Percentiles rank a stretch among this genome's conserved stretches.
Evolutionary conservation across 1,284 basidiomycete species (phyloP).

Genomic region (Gomphus bonarii): DNA sequence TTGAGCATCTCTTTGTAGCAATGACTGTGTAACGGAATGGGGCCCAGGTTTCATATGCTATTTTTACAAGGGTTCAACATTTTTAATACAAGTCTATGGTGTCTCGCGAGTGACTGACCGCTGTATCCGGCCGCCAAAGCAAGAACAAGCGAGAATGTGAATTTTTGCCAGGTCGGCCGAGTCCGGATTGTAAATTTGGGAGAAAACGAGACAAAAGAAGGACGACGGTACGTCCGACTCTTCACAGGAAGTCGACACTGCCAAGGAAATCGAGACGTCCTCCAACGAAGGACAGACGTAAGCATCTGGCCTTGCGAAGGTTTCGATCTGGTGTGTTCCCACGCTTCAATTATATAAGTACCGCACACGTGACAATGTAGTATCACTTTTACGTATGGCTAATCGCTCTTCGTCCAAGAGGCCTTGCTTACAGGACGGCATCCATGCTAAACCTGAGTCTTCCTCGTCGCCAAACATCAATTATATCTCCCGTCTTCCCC

Average conservation of each 20-base stretch:
- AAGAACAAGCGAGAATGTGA: neutral
- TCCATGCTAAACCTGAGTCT: neutral
- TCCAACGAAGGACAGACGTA: neutral
- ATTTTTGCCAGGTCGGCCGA: neutral
- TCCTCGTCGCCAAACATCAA: constrained; percentile 14
- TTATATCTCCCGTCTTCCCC: constrained; percentile 22
- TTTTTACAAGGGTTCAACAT: neutral
- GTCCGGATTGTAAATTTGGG: neutral
- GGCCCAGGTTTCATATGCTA: constrained; percentile 47
- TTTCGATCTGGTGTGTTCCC: neutral
- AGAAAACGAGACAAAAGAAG: neutral
- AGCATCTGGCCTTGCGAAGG: neutral
- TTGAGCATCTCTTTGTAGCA: constrained; percentile 64
- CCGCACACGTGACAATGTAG: too few species aligned
- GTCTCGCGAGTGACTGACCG: neutral
- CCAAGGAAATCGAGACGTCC: constrained; percentile 1
- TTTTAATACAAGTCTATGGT: neutral
- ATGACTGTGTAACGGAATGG: constrained; percentile 55
- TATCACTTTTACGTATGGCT: neutral
- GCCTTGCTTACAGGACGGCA: neutral
- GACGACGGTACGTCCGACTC: neutral
- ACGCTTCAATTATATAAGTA: too few species aligned
- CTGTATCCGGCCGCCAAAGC: neutral
- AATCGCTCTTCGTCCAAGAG: constrained; percentile 13
- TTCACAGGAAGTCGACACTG: constrained; percentile 3